Percentiles rank a stretch among this genome's conserved stretches.
Evolutionary conservation across 805 yeast species (phyloP).

Genomic region (Nakazawaea populi): DNA sequence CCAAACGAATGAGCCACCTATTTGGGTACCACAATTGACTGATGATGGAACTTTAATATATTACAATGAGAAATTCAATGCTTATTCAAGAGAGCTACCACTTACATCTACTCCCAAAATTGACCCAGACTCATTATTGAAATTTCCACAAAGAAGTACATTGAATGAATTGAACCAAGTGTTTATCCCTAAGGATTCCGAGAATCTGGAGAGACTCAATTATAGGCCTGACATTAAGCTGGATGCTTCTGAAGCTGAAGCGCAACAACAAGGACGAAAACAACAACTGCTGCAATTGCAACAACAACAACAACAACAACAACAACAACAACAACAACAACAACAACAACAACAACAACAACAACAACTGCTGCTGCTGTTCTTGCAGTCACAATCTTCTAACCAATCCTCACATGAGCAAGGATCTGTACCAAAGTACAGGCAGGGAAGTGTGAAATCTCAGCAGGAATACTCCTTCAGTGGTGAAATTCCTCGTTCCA

Average conservation of each 20-base stretch:
- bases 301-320: slow-evolving; percentile 3
- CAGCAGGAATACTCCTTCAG: slow-evolving; percentile 1
- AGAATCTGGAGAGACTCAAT: slow-evolving; percentile 3
- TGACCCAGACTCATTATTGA: slow-evolving; percentile 6
- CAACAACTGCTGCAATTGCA: not conserved
- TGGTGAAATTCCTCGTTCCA: not conserved
- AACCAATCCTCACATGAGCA: slow-evolving; percentile 12
- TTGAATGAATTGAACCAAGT: slow-evolving; percentile 5
- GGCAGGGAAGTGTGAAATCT: slow-evolving; percentile 4
- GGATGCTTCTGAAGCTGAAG: not conserved
- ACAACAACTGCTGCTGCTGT: not conserved
- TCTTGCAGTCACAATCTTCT: too few species aligned
- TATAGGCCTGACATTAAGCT: not conserved
- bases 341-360: not conserved
- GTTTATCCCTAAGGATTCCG: slow-evolving; percentile 2
- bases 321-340: not conserved
- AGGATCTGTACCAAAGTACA: slow-evolving; percentile 16
- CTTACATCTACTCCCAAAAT: slow-evolving; percentile 25
- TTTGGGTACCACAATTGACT: slow-evolving; percentile 62
- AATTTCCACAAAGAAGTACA: slow-evolving; percentile 1
- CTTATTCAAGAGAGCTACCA: slow-evolving; percentile 57
- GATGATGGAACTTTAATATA: slow-evolving; percentile 49
- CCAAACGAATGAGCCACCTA: slow-evolving; percentile 31
- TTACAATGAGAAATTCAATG: slow-evolving; percentile 54
- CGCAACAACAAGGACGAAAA: not conserved